phyloP scores from a whole-genome alignment of 345 rosid genomes.

The Schrenkiella parvula region DNA sequence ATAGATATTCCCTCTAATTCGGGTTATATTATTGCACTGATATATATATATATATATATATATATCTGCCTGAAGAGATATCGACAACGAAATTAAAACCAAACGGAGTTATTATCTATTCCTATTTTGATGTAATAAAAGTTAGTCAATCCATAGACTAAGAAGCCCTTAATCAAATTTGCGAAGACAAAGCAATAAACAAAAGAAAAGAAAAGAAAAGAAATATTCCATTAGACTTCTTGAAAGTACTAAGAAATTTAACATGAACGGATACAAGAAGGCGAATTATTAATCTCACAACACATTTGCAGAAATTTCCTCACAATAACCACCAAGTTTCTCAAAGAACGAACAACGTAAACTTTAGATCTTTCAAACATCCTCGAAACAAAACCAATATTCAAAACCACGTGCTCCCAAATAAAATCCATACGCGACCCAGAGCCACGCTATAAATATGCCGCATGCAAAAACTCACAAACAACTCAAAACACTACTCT shows the following conservation, averaged over 20 bases:
- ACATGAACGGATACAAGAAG: constrained; percentile 5
- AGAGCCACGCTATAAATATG: constrained; percentile 7
- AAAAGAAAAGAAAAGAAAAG: not conserved
- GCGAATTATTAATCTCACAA: not conserved
- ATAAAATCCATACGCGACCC: not conserved
- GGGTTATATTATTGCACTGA: too few relatives aligned
- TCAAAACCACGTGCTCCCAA: constrained; percentile 28
- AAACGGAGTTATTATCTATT: too few relatives aligned
- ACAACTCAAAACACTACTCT: constrained; percentile 27
- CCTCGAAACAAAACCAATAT: constrained; percentile 2
- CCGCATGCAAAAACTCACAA: constrained; percentile 25
- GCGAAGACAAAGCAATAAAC: constrained; percentile 15
- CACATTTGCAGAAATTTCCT: constrained; percentile 29
- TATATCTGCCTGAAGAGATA: too few relatives aligned
- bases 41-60: too few relatives aligned
- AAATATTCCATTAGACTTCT: constrained; percentile 30
- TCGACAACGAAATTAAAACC: too few relatives aligned
- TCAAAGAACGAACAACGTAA: not conserved
- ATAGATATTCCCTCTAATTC: too few relatives aligned
- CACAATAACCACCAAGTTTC: constrained; percentile 24
- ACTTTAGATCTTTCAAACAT: constrained; percentile 30
- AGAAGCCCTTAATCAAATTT: not conserved
- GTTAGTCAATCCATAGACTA: constrained; percentile 3
- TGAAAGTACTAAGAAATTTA: constrained; percentile 34
- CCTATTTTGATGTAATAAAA: not conserved